Evolutionary conservation across 2,329 filamentous ascomycete genomes (phyloP).

Genomic region (Xylaria sp.): DNA sequence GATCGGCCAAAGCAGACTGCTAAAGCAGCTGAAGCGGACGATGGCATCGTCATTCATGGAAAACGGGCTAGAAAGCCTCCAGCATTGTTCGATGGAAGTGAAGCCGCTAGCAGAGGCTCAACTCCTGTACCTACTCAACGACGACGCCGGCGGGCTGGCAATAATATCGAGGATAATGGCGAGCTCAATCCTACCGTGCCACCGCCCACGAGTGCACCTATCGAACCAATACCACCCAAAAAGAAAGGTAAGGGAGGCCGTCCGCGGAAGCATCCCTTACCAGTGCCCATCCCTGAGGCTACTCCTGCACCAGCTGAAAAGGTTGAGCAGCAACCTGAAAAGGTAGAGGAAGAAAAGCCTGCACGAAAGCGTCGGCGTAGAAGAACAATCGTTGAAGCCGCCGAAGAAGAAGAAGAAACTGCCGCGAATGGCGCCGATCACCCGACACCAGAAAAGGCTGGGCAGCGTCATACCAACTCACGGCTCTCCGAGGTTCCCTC

Average conservation of each 20-base stretch:
- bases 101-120: slow-evolving; percentile 62
- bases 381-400: slow-evolving; percentile 27
- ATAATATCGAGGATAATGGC: slow-evolving; percentile 42
- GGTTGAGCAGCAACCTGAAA: slow-evolving; percentile 30
- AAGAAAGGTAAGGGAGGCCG: slow-evolving; percentile 50
- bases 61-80: slow-evolving; percentile 67
- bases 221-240: slow-evolving; percentile 44
- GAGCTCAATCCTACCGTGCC: slow-evolving; percentile 34
- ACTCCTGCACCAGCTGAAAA: slow-evolving; percentile 34
- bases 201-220: slow-evolving; percentile 31
- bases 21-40: slow-evolving; percentile 67
- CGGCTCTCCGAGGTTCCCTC: slow-evolving; percentile 54
- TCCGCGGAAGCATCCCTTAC: slow-evolving; percentile 47
- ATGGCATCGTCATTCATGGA: slow-evolving; percentile 59
- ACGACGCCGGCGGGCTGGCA: slow-evolving; percentile 44
- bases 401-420: slow-evolving; percentile 39
- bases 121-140: slow-evolving; percentile 57
- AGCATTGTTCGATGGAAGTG: slow-evolving; percentile 61
- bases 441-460: slow-evolving; percentile 30
- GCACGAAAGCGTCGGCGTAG: slow-evolving; percentile 47
- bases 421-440: slow-evolving; percentile 33
- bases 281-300: slow-evolving; percentile 40
- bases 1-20: slow-evolving; percentile 68
- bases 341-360: slow-evolving; percentile 35
- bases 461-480: slow-evolving; percentile 38